Evolutionary conservation across 441 rosid genomes (phyloP), one percentile per base, ranked within the genome.

Genomic region (Brassica hybrid): DNA sequence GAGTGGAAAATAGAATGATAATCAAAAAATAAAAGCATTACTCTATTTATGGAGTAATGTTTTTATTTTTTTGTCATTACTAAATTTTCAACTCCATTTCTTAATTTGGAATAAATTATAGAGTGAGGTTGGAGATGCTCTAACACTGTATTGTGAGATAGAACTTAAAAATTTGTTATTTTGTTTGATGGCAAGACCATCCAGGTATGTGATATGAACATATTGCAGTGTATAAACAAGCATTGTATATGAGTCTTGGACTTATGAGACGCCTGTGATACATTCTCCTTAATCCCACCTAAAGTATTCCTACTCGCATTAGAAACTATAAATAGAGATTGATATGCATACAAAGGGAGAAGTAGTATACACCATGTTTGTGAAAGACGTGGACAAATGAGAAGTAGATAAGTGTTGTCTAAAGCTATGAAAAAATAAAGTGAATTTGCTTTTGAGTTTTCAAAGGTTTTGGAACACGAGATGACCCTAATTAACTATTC

Each of bases 311-410:
- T 41, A 38, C 32, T 41, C 3, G 69, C 34, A 19, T 12, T 65
- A 6, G 56, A 41, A 65, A 65, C 52, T 19, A 27, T 62, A 62
- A 11, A 62, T 16, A 10, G 6, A 14, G 10, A 11, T 23, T 41
- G 38, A 7, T 38, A 38, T 36, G 11, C 41, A 62, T 36, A 36
- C 8, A 4, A 32, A 16, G 13, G 4, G 27, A 57, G 32, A 50
- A 10, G 61, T 27, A 12, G 67, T 57, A 65, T 57, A 65, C 52
- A 56, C 48, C 34, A 23, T 76, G 65, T 63, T 25, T 62, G 70
- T 27, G 72, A 57, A 57, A 71, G 19, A 77, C 64, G 77, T 66
- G 77, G 77, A 78, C 77, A 59, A 67, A 78, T 78, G 73, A 72
- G n/a, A 48, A 48, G 69, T 66, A 21, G 73, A 58, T 71, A 77